Base-by-base conservation (phyloP, 129 eudicot genomes). In the Flaveria trinervia region DNA sequence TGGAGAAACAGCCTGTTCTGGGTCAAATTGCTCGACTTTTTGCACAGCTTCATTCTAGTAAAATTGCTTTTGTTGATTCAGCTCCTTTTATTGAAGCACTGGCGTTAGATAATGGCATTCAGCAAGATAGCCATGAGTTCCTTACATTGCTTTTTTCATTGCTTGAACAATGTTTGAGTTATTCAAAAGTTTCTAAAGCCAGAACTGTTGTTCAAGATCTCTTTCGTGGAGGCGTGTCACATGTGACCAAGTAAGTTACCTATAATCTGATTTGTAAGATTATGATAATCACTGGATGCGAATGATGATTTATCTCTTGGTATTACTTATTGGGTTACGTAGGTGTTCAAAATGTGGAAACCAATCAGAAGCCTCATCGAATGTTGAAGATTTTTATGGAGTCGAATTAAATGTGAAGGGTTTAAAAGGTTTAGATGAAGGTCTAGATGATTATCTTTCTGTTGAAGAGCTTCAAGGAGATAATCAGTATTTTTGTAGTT, bases 331-430 rank as follows among this genome's bases (percentile, higher is more conserved):
- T 86, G 49, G 71, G 75, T 82, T 52, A 50, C 72, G 16, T 81
- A 94, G 99, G 89, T 94, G 99, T 81, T 91, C 96, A 46, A 86
- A 80, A 85, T 94, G 99, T 82, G 97, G 97, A 68, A 89, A 91
- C 82, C 93, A 92, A 39, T 94, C 99, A 7, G 96, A 89, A 79
- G 96, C 96, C 51, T 94, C 99, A 30, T 89, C 97, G 73, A 94
- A 89, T 65, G 74, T 91, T 36, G 96, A 94, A 82, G 99, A 94
- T 77, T 94, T 94, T 68, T 94, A 94, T 44, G 97, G 89, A 68
- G 83, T 94, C 76, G 99, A 94, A 82, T 79, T 94, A 76, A 94
- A 94, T 85, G 87, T 94, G 10, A 94, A 94, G 88, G 99, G 99
- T 62, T 88, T 94, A 81, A 91, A 91, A 84, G 89, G 83, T 82